phyloP scores from a whole-genome alignment of 2,329 filamentous ascomycete species.

The Penicillium sclerotiorum region DNA sequence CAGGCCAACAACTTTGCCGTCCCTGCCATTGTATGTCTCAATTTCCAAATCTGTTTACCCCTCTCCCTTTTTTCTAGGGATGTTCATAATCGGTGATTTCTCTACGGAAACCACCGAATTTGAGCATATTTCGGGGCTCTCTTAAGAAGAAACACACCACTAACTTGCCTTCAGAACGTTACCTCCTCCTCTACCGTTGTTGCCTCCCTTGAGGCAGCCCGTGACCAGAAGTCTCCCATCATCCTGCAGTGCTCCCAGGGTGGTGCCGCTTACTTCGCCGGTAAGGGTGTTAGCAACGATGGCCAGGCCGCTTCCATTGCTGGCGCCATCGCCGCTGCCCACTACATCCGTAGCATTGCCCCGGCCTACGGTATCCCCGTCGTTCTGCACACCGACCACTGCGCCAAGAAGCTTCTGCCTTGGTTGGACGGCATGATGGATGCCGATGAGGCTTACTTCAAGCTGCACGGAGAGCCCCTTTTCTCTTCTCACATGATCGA shows the following conservation, averaged over 20 bases:
- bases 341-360: constrained; percentile 89
- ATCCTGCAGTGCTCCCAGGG: constrained; percentile 94
- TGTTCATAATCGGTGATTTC: no score
- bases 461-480: constrained; percentile 85
- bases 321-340: constrained; percentile 83
- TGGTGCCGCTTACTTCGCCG: constrained; percentile 89
- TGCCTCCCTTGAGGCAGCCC: constrained; percentile 88
- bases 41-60: no score
- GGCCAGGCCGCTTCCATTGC: constrained; percentile 87
- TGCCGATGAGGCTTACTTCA: constrained; percentile 93
- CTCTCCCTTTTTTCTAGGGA: no score
- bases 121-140: background rate
- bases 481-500: constrained; percentile 99
- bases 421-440: constrained; percentile 97
- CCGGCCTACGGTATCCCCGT: constrained; percentile 88
- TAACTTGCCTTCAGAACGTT: constrained; percentile 64
- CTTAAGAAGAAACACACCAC: background rate
- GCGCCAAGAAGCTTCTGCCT: constrained; percentile 98
- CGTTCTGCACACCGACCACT: constrained; percentile 96
- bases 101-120: background rate
- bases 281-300: constrained; percentile 81
- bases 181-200: constrained; percentile 89
- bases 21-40: constrained; percentile 67
- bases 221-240: constrained; percentile 86
- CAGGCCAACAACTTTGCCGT: constrained; percentile 87